Conservation (phyloP, 2,329 filamentous ascomycete species). For the Scytalidium lignicola region DNA sequence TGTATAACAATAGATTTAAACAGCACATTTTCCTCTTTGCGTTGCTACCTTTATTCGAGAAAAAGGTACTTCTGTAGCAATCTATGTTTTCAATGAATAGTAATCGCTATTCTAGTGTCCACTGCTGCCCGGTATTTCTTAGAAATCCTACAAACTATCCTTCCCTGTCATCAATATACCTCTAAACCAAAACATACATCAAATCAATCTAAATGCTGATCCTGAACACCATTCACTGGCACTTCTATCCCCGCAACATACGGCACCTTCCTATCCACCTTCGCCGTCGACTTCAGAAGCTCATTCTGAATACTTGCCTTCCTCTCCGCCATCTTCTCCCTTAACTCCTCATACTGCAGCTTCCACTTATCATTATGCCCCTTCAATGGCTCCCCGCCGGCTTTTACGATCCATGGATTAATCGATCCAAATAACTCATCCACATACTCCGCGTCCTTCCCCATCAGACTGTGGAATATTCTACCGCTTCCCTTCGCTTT, state of each 20-base stretch:
- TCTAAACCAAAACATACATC: no score
- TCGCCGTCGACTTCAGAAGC: not conserved
- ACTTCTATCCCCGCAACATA: not conserved
- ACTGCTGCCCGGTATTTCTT: no score
- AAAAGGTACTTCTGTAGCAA: no score
- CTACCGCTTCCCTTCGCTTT: constrained; percentile 35
- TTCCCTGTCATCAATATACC: no score
- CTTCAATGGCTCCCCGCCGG: constrained; percentile 1
- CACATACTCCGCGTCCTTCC: constrained; percentile 17
- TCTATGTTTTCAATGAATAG: no score
- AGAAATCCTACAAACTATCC: no score
- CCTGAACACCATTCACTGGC: not conserved
- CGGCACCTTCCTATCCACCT: not conserved
- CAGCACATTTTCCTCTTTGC: no score
- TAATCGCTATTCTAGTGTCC: no score
- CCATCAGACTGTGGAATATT: constrained; percentile 37
- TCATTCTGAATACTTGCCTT: not conserved
- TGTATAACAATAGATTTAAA: no score
- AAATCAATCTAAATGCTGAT: no score
- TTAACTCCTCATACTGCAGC: constrained; percentile 1
- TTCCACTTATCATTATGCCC: constrained; percentile 3
- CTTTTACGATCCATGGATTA: constrained; percentile 1
- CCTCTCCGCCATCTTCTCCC: not conserved
- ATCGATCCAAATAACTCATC: constrained; percentile 9
- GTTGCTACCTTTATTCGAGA: no score